Evolutionary conservation across 1,139 yeast species (phyloP).

Genomic region (Suhomyces wounanorum): DNA sequence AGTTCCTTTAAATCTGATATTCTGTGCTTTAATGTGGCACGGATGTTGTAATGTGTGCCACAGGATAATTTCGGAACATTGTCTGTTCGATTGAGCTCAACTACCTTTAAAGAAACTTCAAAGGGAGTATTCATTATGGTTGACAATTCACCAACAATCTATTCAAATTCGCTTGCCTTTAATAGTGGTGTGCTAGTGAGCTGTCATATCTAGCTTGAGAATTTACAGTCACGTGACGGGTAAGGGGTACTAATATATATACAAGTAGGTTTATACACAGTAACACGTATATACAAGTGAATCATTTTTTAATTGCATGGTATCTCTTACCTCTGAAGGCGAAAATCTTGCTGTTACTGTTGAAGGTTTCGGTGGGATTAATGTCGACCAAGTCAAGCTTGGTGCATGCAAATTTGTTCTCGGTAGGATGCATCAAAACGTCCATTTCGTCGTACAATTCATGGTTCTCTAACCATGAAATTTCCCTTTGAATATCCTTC

Average conservation of each 20-base stretch:
- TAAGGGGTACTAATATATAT: constrained; percentile 2
- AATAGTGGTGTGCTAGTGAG: neutral
- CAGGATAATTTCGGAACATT: neutral
- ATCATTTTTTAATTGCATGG: constrained; percentile 62
- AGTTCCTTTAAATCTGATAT: constrained; percentile 28
- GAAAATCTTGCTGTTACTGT: constrained; percentile 83
- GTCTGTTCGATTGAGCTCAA: constrained; percentile 7
- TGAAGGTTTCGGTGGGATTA: constrained; percentile 90
- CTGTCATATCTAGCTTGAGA: neutral
- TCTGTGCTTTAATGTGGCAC: constrained; percentile 25
- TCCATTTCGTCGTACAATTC: constrained; percentile 69
- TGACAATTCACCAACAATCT: neutral
- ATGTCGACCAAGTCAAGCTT: constrained; percentile 92
- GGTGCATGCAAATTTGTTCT: constrained; percentile 78
- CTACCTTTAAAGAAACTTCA: constrained; percentile 21
- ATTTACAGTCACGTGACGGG: constrained; percentile 3
- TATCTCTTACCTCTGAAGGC: constrained; percentile 96
- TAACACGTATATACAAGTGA: constrained; percentile 5
- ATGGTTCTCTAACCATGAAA: constrained; percentile 70
- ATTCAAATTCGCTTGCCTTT: neutral
- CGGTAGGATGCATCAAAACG: constrained; percentile 70
- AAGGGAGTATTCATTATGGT: constrained; percentile 28
- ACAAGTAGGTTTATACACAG: constrained; percentile 8
- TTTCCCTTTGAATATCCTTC: constrained; percentile 68
- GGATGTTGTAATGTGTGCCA: constrained; percentile 12